Conservation (phyloP, 2,329 filamentous ascomycete genomes). For the Hymenoscyphus linearis region DNA sequence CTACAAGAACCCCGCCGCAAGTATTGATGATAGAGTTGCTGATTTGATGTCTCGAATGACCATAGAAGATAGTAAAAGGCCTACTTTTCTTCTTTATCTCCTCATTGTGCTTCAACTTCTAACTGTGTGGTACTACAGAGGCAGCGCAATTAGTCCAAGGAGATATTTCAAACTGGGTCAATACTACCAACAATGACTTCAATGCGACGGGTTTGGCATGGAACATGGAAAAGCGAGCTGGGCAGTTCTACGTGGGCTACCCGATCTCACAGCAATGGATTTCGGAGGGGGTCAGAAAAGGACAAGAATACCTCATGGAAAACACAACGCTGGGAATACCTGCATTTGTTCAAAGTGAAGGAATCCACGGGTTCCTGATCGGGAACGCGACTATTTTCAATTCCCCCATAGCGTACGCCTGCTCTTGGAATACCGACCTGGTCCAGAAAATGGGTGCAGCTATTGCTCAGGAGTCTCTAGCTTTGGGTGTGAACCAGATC, state of each 20-base stretch:
- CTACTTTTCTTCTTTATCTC: neutral
- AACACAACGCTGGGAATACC: conserved; percentile 67
- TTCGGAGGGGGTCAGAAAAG: conserved; percentile 55
- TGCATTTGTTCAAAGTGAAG: conserved; percentile 68
- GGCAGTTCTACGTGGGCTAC: conserved; percentile 67
- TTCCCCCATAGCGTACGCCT: conserved; percentile 67
- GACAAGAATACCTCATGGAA: conserved; percentile 63
- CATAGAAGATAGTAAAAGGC: conserved; percentile 51
- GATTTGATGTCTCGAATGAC: conserved; percentile 71
- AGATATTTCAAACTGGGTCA: conserved; percentile 69
- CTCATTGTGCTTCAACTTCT: neutral
- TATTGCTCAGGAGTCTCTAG: conserved; percentile 60
- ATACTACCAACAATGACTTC: conserved; percentile 59
- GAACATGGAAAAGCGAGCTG: conserved; percentile 49
- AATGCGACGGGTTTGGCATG: conserved; percentile 62
- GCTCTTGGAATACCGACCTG: conserved; percentile 62
- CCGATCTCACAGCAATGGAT: conserved; percentile 60
- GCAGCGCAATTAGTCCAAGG: conserved; percentile 63
- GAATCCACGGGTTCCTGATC: conserved; percentile 67
- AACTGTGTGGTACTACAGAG: conserved; percentile 32
- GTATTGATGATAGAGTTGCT: conserved; percentile 58
- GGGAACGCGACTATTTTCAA: conserved; percentile 76
- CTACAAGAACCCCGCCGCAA: conserved; percentile 59
- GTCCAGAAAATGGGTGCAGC: conserved; percentile 60
- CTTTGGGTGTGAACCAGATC: conserved; percentile 67